Conservation (phyloP, 805 yeast genomes). For the Torulaspora quercuum region DNA sequence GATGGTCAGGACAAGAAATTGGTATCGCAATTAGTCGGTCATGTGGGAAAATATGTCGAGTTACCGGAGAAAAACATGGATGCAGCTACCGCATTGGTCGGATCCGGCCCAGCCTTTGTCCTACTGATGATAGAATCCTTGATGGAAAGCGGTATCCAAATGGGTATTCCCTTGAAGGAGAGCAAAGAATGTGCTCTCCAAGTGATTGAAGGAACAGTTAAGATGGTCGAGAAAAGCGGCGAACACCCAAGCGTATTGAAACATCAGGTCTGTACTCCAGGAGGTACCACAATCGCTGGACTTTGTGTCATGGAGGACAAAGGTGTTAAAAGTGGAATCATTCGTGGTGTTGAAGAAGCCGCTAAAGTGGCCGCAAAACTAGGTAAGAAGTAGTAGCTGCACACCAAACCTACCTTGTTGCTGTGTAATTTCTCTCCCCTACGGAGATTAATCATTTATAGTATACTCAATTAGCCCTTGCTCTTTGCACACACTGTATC, state of each 20-base stretch:
- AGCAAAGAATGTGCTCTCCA: slow-evolving; percentile 87
- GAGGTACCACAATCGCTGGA: slow-evolving; percentile 97
- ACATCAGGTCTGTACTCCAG: slow-evolving; percentile 92
- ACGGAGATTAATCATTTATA: background rate
- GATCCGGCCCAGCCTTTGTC: slow-evolving; percentile 96
- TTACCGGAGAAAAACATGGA: slow-evolving; percentile 92
- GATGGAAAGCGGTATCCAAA: slow-evolving; percentile 89
- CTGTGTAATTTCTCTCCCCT: too few species aligned
- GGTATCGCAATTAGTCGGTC: slow-evolving; percentile 47
- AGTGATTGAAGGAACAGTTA: slow-evolving; percentile 90
- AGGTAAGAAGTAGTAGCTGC: slow-evolving; percentile 43
- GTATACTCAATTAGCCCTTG: background rate
- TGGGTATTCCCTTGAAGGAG: slow-evolving; percentile 86
- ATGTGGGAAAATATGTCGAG: slow-evolving; percentile 60
- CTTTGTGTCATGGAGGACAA: slow-evolving; percentile 86
- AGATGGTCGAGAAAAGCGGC: slow-evolving; percentile 78
- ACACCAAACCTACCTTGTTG: too few species aligned
- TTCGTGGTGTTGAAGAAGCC: slow-evolving; percentile 87
- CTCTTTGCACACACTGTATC: too few species aligned
- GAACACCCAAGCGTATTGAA: slow-evolving; percentile 86
- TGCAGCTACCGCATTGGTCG: slow-evolving; percentile 91
- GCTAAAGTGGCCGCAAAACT: slow-evolving; percentile 68
- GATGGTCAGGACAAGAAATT: slow-evolving; percentile 37
- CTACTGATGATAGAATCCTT: slow-evolving; percentile 84
- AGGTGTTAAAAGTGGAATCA: slow-evolving; percentile 82